Percentiles rank a stretch among this genome's conserved stretches.
These are phyloP conservation scores for Blastobotrys capitulatus DNA, from an alignment of 1,139 yeast genomes.

Conservation along the genomic window DNA sequence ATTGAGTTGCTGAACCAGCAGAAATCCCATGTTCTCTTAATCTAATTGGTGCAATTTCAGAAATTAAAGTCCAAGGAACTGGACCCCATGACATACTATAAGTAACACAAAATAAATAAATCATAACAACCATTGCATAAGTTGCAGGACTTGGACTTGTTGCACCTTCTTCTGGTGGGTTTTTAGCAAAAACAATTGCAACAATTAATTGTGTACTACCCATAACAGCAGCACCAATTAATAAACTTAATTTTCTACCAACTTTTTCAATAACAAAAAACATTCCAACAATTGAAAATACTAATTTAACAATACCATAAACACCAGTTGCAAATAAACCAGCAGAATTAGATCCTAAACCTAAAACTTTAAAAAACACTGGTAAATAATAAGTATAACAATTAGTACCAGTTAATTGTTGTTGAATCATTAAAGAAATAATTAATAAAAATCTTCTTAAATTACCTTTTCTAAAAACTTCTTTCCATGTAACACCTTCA, in stretches of 20 bases:
- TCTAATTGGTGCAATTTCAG: constrained; percentile 63
- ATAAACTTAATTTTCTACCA: constrained; percentile 49
- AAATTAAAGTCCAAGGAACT: constrained; percentile 67
- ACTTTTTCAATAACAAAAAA: constrained; percentile 43
- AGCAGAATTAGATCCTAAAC: constrained; percentile 45
- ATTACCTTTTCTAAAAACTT: constrained; percentile 35
- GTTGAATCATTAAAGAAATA: constrained; percentile 49
- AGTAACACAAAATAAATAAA: constrained; percentile 64
- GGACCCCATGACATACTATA: constrained; percentile 85
- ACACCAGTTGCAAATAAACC: constrained; percentile 40
- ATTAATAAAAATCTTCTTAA: constrained; percentile 44
- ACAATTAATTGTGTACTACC: constrained; percentile 34
- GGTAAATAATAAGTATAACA: constrained; percentile 66
- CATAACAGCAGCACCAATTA: constrained; percentile 48
- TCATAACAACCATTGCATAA: constrained; percentile 52
- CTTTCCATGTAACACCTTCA: constrained; percentile 36
- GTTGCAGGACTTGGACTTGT: constrained; percentile 1
- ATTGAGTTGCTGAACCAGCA: constrained; percentile 62
- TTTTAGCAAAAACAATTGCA: constrained; percentile 27
- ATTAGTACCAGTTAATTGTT: constrained; percentile 69
- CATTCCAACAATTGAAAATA: constrained; percentile 38
- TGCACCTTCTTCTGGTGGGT: constrained; percentile 13
- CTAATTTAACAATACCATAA: constrained; percentile 29
- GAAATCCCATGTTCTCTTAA: constrained; percentile 74
- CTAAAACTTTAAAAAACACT: constrained; percentile 44